Percentiles rank a stretch among this genome's conserved stretches.
Evolutionary conservation across 148 eudicot species (phyloP).

Genomic region (Chenopodium album): DNA sequence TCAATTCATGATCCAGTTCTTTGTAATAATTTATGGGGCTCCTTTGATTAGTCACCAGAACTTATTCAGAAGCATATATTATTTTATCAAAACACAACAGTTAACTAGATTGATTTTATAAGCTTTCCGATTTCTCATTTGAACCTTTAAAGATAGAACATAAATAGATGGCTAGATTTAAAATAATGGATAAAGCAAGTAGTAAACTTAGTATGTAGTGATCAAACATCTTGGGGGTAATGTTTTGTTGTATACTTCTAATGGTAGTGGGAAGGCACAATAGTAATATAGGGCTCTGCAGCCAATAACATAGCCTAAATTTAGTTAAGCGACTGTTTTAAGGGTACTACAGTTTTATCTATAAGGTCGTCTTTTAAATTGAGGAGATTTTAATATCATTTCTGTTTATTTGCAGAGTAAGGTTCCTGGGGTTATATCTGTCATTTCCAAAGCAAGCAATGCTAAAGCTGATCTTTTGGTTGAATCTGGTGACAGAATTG

Average conservation of each 20-base stretch:
- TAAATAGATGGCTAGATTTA: not conserved
- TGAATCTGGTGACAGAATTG: conserved; percentile 73
- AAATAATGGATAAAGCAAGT: not conserved
- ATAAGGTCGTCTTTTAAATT: not conserved
- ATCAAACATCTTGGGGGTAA: not conserved
- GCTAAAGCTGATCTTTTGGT: conserved; percentile 80
- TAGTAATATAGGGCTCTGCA: not conserved
- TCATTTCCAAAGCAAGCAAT: conserved; percentile 87
- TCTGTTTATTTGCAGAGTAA: conserved; percentile 52
- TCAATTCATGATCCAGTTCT: not conserved
- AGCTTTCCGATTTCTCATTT: not conserved
- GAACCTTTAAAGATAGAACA: not conserved
- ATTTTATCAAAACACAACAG: not conserved
- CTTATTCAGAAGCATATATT: not conserved
- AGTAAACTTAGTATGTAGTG: not conserved
- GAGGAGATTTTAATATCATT: not conserved
- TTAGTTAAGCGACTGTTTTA: not conserved
- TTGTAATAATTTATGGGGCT: not conserved
- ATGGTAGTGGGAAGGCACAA: not conserved
- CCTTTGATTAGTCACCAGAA: not conserved
- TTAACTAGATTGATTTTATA: not conserved
- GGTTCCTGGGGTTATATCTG: conserved; percentile 68
- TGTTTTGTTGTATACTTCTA: not conserved
- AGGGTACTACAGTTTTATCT: not conserved
- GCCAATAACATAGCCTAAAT: not conserved